Evolutionary conservation across 352 stramenopile species (phyloP).

Genomic region (Pythium angustatum): DNA sequence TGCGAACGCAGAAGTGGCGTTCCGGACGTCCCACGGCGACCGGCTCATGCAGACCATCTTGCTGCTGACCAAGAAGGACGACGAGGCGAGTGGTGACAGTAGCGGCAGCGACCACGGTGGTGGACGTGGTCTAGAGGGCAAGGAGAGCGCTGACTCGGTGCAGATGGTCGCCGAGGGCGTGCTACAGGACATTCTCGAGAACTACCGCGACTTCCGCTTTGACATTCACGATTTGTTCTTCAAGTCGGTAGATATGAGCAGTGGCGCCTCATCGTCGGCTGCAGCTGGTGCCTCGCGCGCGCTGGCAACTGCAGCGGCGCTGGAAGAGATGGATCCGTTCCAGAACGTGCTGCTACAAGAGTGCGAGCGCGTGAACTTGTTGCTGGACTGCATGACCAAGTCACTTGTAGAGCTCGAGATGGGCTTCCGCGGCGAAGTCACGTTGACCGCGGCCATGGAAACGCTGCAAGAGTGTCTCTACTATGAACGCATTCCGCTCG

Average conservation of each 20-base stretch:
- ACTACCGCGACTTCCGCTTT: conserved; percentile 85
- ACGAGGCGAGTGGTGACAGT: conserved; percentile 19
- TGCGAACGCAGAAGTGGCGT: conserved; percentile 93
- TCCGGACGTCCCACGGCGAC: conserved; percentile 85
- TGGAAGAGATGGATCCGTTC: conserved; percentile 88
- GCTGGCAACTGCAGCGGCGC: conserved; percentile 31
- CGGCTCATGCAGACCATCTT: conserved; percentile 78
- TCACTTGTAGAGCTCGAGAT: conserved; percentile 85
- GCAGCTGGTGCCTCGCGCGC: conserved; percentile 1
- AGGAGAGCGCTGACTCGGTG: conserved; percentile 54
- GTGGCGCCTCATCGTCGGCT: background rate
- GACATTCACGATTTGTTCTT: conserved; percentile 82
- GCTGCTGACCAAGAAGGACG: conserved; percentile 59
- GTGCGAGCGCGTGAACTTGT: conserved; percentile 86
- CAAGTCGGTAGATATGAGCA: conserved; percentile 40
- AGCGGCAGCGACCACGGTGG: background rate
- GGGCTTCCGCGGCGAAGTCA: conserved; percentile 88
- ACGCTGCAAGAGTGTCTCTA: conserved; percentile 78
- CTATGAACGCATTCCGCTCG: conserved; percentile 65
- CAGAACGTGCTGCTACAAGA: conserved; percentile 91
- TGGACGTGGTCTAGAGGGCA: conserved; percentile 11
- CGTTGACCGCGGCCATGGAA: conserved; percentile 88
- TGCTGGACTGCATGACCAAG: conserved; percentile 77
- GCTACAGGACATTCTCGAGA: conserved; percentile 90
- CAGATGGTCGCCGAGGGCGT: conserved; percentile 86